A percentile compares a stretch with the other conserved stretches of the same genome.
Conservation (phyloP, 495 filamentous ascomycete species). For the Daldinia concentrica region DNA sequence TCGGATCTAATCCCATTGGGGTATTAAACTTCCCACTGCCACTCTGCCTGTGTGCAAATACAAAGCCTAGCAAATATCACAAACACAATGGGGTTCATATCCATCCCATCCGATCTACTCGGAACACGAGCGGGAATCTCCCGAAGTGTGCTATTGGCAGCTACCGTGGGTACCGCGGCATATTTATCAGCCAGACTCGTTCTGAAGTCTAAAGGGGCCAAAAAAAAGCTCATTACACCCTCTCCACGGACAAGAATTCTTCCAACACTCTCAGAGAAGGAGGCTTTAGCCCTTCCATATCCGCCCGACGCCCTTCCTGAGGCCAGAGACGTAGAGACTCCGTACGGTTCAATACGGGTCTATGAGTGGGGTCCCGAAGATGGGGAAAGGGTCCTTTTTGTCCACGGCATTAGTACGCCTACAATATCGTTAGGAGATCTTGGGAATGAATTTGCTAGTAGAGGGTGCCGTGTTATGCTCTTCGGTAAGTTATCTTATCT, state of each 20-base stretch:
- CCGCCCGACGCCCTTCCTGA: constrained; percentile 79
- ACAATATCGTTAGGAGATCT: constrained; percentile 68
- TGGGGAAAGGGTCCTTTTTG: constrained; percentile 72
- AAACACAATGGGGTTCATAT: constrained; percentile 2
- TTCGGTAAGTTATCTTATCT: constrained; percentile 61
- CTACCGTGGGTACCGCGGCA: constrained; percentile 3
- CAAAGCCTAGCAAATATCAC: background rate
- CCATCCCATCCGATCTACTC: background rate
- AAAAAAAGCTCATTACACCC: constrained; percentile 39
- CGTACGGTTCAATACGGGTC: constrained; percentile 74
- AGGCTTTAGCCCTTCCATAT: constrained; percentile 67
- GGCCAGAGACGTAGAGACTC: constrained; percentile 72
- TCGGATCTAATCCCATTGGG: constrained; percentile 1
- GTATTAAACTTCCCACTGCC: background rate
- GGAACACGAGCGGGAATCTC: background rate
- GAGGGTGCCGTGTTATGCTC: constrained; percentile 75
- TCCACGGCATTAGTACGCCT: constrained; percentile 80
- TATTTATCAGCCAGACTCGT: constrained; percentile 6
- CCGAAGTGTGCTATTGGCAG: background rate
- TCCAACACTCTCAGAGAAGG: constrained; percentile 39
- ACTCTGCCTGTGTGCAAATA: background rate
- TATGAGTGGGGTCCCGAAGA: constrained; percentile 80
- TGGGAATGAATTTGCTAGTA: constrained; percentile 67
- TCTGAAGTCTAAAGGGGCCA: constrained; percentile 34
- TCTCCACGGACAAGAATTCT: constrained; percentile 47